Base-by-base conservation (phyloP, 1,284 basidiomycete species). In the Apiotrichum sp. region DNA sequence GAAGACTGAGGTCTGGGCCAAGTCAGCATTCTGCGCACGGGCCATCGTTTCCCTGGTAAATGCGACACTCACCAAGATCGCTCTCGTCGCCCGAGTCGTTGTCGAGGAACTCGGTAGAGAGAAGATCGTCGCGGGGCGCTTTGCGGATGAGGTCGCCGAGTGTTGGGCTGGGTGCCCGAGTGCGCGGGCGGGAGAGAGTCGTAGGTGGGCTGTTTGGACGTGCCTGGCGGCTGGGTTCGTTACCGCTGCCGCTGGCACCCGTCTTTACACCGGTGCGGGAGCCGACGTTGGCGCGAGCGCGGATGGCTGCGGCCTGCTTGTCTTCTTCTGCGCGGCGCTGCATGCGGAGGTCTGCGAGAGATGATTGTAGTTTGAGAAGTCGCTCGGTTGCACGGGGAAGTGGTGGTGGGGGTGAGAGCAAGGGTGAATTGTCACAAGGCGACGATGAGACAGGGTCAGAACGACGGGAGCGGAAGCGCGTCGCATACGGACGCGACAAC, bases 61-160 rank as follows among this genome's bases (percentile, higher is more conserved):
- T 22, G 22, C 22, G 8, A 38, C 36, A 65, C 67, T 55, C 47
- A 68, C 68, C 68, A n/a, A 71, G 61, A 52, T 71, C 70, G 47
- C 68, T 70, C 31, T 72, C 70, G 35, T 65, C 63, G 8, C 53
- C 59, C 2, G 56, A 56, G 6, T 56, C 57, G 22, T 22, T 22
- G 10, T 47, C 43, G 40, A 41, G 40, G 2, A 58, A 29, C 22
- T 61, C 58, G 6, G 60, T 14, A 43, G 49, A 31, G 16, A 42
- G 45, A 39, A 32, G 47, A n/a, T 33, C 16, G 32, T 42, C 51
- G 51, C 55, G 50, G 8, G 53, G 33, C 14, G 50, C 42, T 42
- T 35, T 47, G 14, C 54, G 56, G 4, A 50, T 53, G 9, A 61
- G 56, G 14, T 61, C 56, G n/a, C 48, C 56, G 4, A 61, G 22